A percentile compares a stretch with the other conserved stretches of the same genome.
These are phyloP conservation scores for Secale cereale DNA, from an alignment of 176 grass and related monocot genomes.

Conservation along the genomic window DNA sequence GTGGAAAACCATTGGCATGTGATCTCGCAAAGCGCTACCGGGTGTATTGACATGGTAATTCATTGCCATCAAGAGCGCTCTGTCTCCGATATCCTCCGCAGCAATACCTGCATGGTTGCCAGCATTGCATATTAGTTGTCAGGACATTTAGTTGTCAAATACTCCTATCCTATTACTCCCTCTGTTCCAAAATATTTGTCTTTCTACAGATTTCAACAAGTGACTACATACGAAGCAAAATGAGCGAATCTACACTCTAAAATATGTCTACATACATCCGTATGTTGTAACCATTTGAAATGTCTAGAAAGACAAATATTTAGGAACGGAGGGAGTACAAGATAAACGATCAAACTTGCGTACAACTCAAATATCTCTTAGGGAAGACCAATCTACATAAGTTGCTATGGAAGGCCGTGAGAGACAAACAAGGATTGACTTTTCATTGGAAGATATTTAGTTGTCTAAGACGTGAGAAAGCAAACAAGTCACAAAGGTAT, in stretches of 20 bases:
- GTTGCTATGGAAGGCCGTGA: neutral
- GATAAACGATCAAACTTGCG: neutral
- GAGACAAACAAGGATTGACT: neutral
- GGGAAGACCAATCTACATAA: neutral
- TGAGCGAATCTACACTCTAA: no score
- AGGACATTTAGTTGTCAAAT: neutral
- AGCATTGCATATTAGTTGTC: no score
- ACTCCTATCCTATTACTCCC: no score
- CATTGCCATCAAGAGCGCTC: neutral
- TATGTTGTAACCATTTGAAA: no score
- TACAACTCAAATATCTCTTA: neutral
- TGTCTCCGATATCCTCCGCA: neutral
- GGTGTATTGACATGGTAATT: constrained; percentile 13
- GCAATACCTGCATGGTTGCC: constrained; percentile 32
- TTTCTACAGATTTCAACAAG: no score
- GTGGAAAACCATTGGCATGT: constrained; percentile 1
- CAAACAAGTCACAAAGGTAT: neutral
- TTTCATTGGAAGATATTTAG: neutral
- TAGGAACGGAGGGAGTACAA: no score
- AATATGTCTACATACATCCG: no score
- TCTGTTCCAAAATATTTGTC: no score
- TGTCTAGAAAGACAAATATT: no score
- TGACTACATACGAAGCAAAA: no score
- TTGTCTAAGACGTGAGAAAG: neutral
- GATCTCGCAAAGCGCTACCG: neutral